Base-by-base conservation (phyloP, 2,329 filamentous ascomycete genomes). In the Botrytis elliptica region DNA sequence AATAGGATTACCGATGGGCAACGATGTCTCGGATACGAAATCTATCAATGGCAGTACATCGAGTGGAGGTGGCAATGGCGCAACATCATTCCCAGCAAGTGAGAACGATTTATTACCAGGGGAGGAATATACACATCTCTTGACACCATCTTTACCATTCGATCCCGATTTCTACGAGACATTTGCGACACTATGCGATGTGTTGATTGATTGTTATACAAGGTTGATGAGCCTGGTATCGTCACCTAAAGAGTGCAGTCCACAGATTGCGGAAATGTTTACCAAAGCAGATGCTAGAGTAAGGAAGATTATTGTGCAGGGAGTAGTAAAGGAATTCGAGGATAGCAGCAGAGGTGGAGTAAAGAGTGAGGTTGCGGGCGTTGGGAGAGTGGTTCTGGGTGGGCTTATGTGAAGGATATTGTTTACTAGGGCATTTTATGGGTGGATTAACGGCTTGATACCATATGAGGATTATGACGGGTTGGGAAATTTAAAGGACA, bases 111-210 rank as follows among this genome's bases (percentile, higher is more conserved):
- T 94, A 38, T 84, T 93, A 1, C 91, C 92, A 0, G 94, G 94
- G 55, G 94, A 97, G 80, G 93, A 97, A 79, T 99, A 98, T 82
- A 90, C 90, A 0, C 91, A 95, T 81, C 86, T 99, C 2, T 87
- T 98, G 33, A 98, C 95, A n/a, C 96, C 96, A 0, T 92, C 91
- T 25, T 84, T 99, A 66, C 96, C 96, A 0, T 99, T 99, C 80
- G 95, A 98, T 77, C 96, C 96, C 0, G 96, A 99, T 83, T 99
- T 97, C 80, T 96, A 95, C 82, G 94, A 97, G 84, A 98, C 95
- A 0, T 98, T 98, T 84, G 92, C 94, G 22, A 98, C 96, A 20
- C 86, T 99, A 10, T 98, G 96, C 84, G 96, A 99, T 81, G 93
- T 97, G 4, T 85, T 99, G 75, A 97, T 98, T 79, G 96, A 98